Evolutionary conservation across 257 asterid genomes (phyloP), one percentile per base, ranked within the genome.

Genomic region (Nicotiana noctiflora): DNA sequence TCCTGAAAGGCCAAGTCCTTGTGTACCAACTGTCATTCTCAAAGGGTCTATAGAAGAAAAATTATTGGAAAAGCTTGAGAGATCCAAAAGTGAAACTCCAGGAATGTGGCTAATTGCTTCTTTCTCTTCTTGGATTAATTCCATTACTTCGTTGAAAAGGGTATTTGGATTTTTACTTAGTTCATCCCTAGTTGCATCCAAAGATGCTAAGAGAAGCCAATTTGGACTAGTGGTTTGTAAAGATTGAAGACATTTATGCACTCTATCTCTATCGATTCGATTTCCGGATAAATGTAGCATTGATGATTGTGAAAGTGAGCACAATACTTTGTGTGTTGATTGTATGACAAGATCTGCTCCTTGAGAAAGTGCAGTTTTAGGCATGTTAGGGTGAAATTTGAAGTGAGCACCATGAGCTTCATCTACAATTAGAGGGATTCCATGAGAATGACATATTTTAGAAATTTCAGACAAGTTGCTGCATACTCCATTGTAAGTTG

Each of bases 321-420:
- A 89, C 11, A 94, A 87, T 4, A 90, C 94, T 78, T 92, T 94
- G 89, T 93, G 98, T 74, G 98, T 92, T 5, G 95, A 94, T 80
- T 94, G 97, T 29, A 92, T 79, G 5, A 83, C 91, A 6, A 94
- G 85, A 79, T 94, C 95, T 27, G 97, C 98, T 17, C 97, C 97
- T 78, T 91, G 97, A 51, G 84, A 79, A 68, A 94, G 95, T 27
- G 97, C 94, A 2, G 98, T 85, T 32, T 23, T 64, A 6, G 98
- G 97, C 49, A 92, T 86, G 21, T 85, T 81, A 15, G 53, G 84
- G 80, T 90, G 95, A 87, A 94, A 90, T 79, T 92, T 85, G 27
- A 92, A 89, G 80, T 94, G 98, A 11, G 97, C 97, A 4, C 98
- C 98, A 55, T 93, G 98, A 37, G 97, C 97, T 86, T 94, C 97